A percentile compares a stretch with the other conserved stretches of the same genome.
Evolutionary conservation across 257 asterid species (phyloP).

Genomic region (Euphrasia confusa): DNA sequence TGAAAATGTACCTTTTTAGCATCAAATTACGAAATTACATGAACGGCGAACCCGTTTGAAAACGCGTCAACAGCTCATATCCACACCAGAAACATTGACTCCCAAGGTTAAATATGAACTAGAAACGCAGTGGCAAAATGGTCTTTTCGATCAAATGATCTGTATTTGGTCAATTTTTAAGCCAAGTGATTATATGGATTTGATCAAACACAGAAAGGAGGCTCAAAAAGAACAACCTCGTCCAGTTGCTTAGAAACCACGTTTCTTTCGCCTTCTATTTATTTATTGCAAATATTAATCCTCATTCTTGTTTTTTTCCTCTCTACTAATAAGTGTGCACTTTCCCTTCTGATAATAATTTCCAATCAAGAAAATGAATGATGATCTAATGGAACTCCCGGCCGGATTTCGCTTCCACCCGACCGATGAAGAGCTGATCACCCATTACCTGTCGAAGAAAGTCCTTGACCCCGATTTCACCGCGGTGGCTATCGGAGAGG

Average conservation of each 20-base stretch:
- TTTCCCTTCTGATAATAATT: too few relatives aligned
- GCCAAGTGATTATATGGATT: constrained; percentile 23
- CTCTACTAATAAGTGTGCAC: too few relatives aligned
- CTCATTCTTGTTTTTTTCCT: constrained; percentile 24
- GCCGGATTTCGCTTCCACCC: constrained; percentile 90
- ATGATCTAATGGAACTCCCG: constrained; percentile 55
- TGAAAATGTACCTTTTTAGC: too few relatives aligned
- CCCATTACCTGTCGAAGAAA: constrained; percentile 56
- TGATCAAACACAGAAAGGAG: constrained; percentile 32
- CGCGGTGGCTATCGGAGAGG: constrained; percentile 66
- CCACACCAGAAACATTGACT: not conserved
- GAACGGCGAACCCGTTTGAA: too few relatives aligned
- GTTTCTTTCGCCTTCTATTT: constrained; percentile 33
- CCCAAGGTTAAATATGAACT: not conserved
- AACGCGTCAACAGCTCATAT: not conserved
- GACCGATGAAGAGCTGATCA: constrained; percentile 77
- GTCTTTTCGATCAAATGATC: constrained; percentile 25
- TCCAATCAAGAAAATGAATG: too few relatives aligned
- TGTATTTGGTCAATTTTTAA: constrained; percentile 54
- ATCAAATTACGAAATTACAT: too few relatives aligned
- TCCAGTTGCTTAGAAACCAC: constrained; percentile 43
- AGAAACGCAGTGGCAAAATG: constrained; percentile 18
- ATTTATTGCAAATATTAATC: constrained; percentile 27
- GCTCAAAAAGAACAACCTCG: constrained; percentile 32
- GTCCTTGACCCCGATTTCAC: constrained; percentile 40